Evolutionary conservation across 495 filamentous ascomycete species (phyloP), one percentile per base, ranked within the genome.

Genomic region (Penicillium desertorum): DNA sequence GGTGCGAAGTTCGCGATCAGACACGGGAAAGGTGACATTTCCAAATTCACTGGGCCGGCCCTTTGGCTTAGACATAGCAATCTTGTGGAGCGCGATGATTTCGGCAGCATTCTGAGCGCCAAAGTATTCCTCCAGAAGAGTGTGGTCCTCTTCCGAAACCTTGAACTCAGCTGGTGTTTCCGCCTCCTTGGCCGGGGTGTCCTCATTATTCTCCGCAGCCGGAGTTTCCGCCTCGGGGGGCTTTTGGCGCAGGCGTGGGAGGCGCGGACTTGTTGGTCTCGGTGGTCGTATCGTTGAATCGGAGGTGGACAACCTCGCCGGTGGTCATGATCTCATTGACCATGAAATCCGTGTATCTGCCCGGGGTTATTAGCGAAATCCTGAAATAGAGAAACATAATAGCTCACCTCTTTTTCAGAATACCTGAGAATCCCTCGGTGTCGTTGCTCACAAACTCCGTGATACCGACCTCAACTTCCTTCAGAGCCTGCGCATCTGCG

Each of bases 261-360:
- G 59, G 42, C 16, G 61, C 46, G 5, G 45, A 16, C 22, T 56
- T 3, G 46, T 43, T 14, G 49, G 54, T 12, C 39, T 54, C 57
- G 36, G 19, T 51, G 23, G 64, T 61, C 20, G 70, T 56, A 22
- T 71, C 68, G 45, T 82, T 54, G 73, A 76, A 74, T 56, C 73
- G 68, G 44, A 98, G 79, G 71, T 96, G 91, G 43, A 93, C 64
- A 3, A 96, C 92, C 47, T 84, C 75, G 12, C 92, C 93, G 66
- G 86, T 81, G 11, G 85, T 86, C 14, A 81, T 71, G 61, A 98
- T 94, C 74, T 98, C 94, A 68, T 96, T 91, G 55, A 98, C 94
- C 47, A 93, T 75, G 71, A 98, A 98, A 68, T 98, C 94, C 14
- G 92, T 96, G 72, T 91, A 98, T 62, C 91, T 94, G 58, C 10